Evolutionary conservation across 768 basidiomycete species (phyloP).

Genomic region (Lepiota venenata): DNA sequence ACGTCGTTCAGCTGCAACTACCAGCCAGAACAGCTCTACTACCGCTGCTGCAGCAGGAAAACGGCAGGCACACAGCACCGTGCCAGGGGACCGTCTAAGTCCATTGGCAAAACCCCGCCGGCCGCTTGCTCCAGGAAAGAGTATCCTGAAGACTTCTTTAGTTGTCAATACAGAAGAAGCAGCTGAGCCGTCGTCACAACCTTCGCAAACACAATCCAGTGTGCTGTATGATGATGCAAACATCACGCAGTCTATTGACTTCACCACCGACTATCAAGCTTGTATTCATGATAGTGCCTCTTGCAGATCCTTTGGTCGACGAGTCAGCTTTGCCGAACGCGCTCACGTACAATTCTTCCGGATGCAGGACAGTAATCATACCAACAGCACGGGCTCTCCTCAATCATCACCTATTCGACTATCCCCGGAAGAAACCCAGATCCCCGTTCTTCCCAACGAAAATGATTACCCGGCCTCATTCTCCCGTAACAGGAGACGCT

Average conservation of each 20-base stretch:
- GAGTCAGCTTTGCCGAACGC: constrained; percentile 75
- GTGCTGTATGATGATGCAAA: constrained; percentile 32
- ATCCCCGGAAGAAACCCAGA: constrained; percentile 11
- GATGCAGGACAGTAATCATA: constrained; percentile 41
- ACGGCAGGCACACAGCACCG: constrained; percentile 71
- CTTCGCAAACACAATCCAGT: constrained; percentile 26
- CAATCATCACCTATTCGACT: constrained; percentile 38
- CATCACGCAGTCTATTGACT: constrained; percentile 54
- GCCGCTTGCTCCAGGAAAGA: constrained; percentile 69
- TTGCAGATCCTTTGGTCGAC: constrained; percentile 68
- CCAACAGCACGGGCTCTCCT: constrained; percentile 44
- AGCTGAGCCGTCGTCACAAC: constrained; percentile 25
- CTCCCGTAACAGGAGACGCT: constrained; percentile 42
- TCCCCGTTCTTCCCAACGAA: constrained; percentile 47
- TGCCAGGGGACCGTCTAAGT: constrained; percentile 69
- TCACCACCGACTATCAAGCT: constrained; percentile 51
- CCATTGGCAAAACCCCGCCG: constrained; percentile 68
- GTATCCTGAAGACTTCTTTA: constrained; percentile 66
- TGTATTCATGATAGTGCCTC: constrained; percentile 49
- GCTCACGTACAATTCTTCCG: constrained; percentile 68
- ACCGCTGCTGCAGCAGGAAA: constrained; percentile 42
- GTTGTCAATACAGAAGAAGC: constrained; percentile 38
- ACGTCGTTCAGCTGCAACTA: constrained; percentile 68
- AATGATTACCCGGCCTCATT: constrained; percentile 64
- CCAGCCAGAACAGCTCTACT: constrained; percentile 44